phyloP scores from a whole-genome alignment of 352 stramenopile genomes.

The Phytopythium oedochilum region DNA sequence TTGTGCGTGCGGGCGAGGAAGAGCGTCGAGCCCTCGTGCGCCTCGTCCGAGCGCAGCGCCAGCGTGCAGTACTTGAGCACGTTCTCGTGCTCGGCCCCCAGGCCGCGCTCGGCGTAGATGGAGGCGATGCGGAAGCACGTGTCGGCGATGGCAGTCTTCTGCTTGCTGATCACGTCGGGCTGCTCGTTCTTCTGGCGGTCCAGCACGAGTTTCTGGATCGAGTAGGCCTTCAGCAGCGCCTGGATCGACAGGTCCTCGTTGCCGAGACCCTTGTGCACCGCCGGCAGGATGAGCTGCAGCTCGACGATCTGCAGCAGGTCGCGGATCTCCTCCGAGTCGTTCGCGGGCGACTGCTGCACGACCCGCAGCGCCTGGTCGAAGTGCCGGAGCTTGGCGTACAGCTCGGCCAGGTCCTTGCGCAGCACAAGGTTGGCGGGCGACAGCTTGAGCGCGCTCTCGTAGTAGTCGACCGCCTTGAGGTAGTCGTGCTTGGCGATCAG shows the following conservation, averaged over 20 bases:
- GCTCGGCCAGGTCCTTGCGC: constrained; percentile 85
- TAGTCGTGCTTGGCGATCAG: constrained; percentile 94
- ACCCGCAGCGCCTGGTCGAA: constrained; percentile 82
- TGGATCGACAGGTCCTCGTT: constrained; percentile 76
- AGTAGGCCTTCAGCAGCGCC: constrained; percentile 71
- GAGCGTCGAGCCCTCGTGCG: constrained; percentile 83
- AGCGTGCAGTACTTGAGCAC: constrained; percentile 78
- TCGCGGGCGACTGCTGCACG: constrained; percentile 63
- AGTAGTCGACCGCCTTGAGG: constrained; percentile 91
- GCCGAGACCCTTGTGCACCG: constrained; percentile 68
- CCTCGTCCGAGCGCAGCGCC: constrained; percentile 70
- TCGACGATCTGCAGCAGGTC: constrained; percentile 66
- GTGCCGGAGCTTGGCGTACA: constrained; percentile 87
- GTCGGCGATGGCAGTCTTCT: constrained; percentile 70
- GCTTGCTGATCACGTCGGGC: constrained; percentile 67
- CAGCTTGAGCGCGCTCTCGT: constrained; percentile 86
- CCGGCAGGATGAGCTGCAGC: constrained; percentile 72
- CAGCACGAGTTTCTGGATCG: constrained; percentile 85
- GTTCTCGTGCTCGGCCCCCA: constrained; percentile 37
- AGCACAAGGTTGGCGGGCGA: constrained; percentile 71
- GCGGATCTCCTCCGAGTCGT: constrained; percentile 62
- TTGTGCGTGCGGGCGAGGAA: constrained; percentile 73
- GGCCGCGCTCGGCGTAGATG: constrained; percentile 43
- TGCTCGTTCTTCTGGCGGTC: constrained; percentile 77
- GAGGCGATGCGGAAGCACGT: constrained; percentile 83